A percentile compares a stretch with the other conserved stretches of the same genome.
These are phyloP conservation scores for Arctium minus DNA, from an alignment of 129 eudicot species.

Conservation along the genomic window DNA sequence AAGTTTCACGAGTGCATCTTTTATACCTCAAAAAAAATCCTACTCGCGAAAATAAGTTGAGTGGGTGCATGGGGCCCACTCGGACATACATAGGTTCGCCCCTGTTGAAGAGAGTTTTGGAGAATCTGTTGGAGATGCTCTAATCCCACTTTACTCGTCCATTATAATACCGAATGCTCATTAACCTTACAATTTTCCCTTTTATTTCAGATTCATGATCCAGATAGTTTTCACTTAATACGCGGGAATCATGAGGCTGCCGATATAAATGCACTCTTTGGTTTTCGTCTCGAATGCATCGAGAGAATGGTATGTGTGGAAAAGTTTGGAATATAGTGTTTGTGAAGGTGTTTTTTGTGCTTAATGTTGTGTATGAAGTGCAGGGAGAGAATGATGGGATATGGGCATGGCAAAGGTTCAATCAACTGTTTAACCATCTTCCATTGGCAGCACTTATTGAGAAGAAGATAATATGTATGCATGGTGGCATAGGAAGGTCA, in stretches of 20 bases:
- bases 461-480: slow-evolving; percentile 93
- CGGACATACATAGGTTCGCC: no score
- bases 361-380: slow-evolving; percentile 17
- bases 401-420: slow-evolving; percentile 97
- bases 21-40: no score
- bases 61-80: no score
- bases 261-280: slow-evolving; percentile 94
- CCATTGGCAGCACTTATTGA: slow-evolving; percentile 95
- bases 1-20: no score
- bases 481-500: slow-evolving; percentile 99
- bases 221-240: slow-evolving; percentile 84
- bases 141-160: background rate
- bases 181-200: background rate
- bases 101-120: background rate
- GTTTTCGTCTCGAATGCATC: slow-evolving; percentile 96
- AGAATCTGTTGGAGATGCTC: background rate
- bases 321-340: background rate
- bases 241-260: slow-evolving; percentile 99
- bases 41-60: no score
- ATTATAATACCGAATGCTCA: background rate
- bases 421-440: slow-evolving; percentile 82
- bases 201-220: slow-evolving; percentile 66
- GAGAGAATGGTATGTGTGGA: slow-evolving; percentile 77
- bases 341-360: background rate
- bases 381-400: slow-evolving; percentile 98